Percentiles rank a stretch among this genome's conserved stretches.
phyloP scores from a whole-genome alignment of 176 grass and related monocot genomes.

The Zoysia japonica region DNA sequence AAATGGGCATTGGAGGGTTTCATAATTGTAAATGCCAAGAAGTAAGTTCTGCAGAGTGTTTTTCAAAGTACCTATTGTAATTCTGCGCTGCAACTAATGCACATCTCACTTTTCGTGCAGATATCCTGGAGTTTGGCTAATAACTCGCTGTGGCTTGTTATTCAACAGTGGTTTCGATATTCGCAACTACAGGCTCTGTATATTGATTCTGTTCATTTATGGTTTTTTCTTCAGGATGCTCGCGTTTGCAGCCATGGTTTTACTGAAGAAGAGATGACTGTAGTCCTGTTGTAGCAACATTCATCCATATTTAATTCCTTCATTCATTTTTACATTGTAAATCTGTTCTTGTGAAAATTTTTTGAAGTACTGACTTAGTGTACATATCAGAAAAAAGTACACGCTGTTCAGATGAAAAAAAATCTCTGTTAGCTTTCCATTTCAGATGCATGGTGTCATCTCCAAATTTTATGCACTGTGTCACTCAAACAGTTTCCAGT shows the following conservation, averaged over 20 bases:
- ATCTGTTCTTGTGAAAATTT: background rate
- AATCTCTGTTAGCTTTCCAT: background rate
- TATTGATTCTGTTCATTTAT: slow-evolving; percentile 74
- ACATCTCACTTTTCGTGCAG: slow-evolving; percentile 37
- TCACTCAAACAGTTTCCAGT: too few species aligned
- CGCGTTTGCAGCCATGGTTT: slow-evolving; percentile 72
- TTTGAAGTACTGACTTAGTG: background rate
- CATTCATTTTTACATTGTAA: slow-evolving; percentile 51
- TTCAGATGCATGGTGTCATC: background rate
- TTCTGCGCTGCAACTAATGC: background rate
- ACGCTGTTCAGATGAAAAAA: background rate
- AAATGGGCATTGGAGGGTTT: slow-evolving; percentile 90
- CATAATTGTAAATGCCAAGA: slow-evolving; percentile 74
- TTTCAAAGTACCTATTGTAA: background rate
- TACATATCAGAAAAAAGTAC: slow-evolving; percentile 8
- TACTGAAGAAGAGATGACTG: slow-evolving; percentile 69
- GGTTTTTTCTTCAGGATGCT: slow-evolving; percentile 79
- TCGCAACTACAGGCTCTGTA: slow-evolving; percentile 64
- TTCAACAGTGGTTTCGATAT: slow-evolving; percentile 55
- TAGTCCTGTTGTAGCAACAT: background rate
- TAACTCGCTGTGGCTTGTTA: slow-evolving; percentile 78
- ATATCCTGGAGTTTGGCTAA: slow-evolving; percentile 93
- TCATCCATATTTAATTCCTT: slow-evolving; percentile 40
- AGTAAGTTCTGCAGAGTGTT: slow-evolving; percentile 27
- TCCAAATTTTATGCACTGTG: background rate